phyloP scores from a whole-genome alignment of 176 grass and related monocot genomes.

The Thalia dealbata region DNA sequence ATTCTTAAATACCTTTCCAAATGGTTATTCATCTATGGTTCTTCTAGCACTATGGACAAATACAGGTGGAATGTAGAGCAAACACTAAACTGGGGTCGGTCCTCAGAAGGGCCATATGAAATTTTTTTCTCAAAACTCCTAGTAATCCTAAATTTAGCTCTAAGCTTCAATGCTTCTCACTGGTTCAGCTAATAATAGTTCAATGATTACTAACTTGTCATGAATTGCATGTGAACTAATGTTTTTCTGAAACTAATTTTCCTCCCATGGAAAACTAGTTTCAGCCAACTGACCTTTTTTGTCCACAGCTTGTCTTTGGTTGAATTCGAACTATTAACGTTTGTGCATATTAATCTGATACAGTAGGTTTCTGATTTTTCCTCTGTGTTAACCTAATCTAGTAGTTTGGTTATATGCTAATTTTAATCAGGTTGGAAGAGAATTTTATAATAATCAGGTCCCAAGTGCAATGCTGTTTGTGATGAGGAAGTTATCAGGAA shows the following conservation, averaged over 20 bases:
- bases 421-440: constrained; percentile 48
- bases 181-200: too few species aligned
- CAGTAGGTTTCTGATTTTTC: not conserved
- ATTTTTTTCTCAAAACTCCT: too few species aligned
- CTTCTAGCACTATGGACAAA: not conserved
- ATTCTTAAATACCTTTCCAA: not conserved
- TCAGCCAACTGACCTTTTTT: not conserved
- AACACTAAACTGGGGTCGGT: not conserved
- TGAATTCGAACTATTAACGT: not conserved
- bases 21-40: not conserved
- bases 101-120: too few species aligned
- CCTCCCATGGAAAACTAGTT: not conserved
- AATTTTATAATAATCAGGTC: constrained; percentile 78
- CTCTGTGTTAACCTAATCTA: not conserved
- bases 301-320: not conserved
- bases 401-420: constrained; percentile 18
- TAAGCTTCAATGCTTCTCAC: too few species aligned
- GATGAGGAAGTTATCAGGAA: constrained; percentile 63
- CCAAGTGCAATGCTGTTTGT: constrained; percentile 66
- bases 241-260: not conserved
- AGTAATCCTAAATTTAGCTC: too few species aligned
- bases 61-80: not conserved
- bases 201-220: too few species aligned
- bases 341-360: not conserved
- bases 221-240: not conserved